Evolutionary conservation across 352 stramenopile genomes (phyloP), one percentile per base, ranked within the genome.

Genomic region (Pythium pyrilobum): DNA sequence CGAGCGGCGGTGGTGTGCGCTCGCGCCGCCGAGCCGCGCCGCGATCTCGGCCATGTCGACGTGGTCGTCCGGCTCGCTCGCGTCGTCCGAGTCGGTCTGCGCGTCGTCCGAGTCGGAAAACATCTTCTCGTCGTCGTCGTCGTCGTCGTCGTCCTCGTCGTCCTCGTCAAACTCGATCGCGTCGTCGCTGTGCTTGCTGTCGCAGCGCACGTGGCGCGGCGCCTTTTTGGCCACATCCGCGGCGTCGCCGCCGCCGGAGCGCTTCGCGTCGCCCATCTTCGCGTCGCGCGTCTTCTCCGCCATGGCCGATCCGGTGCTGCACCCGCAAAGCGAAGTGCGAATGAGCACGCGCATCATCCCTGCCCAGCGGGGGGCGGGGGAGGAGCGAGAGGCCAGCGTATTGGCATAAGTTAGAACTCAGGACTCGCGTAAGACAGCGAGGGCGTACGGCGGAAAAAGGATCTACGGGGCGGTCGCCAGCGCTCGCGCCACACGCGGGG

Each of bases 41-140:
- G 57, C 48, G 38, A 81, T 80, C 29, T 62, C 66, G 12, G 39
- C 39, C 36, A 78, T 74, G 34, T 88, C 68, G 21, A 82, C 66
- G 11, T 77, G 62, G 5, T 73, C 57, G 40, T 66, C 65, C n/a
- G 37, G 49, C 11, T 52, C 32, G 29, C 47, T 52, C 12, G 51
- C 42, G 23, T 60, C 50, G n/a, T 65, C 64, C 20, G 62, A 41
- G 36, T 67, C 69, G 37, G 71, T 66, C 23, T 68, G 70, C 0
- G 52, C 52, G 36, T 41, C 38, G 23, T 67, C 57, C 31, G 39
- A 52, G 24, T 59, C 51, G 5, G 51, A 52, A 11, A 44, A 44
- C 20, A 43, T 38, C 39, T 52, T 52, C 48, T 47, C 51, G 8
- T 50, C 29, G 31, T 57, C 50, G 21, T 66, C 50, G 12, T 65